These are phyloP conservation scores for Persicaria tinctoria DNA, from an alignment of 148 eudicot species.

Conservation along the genomic window DNA sequence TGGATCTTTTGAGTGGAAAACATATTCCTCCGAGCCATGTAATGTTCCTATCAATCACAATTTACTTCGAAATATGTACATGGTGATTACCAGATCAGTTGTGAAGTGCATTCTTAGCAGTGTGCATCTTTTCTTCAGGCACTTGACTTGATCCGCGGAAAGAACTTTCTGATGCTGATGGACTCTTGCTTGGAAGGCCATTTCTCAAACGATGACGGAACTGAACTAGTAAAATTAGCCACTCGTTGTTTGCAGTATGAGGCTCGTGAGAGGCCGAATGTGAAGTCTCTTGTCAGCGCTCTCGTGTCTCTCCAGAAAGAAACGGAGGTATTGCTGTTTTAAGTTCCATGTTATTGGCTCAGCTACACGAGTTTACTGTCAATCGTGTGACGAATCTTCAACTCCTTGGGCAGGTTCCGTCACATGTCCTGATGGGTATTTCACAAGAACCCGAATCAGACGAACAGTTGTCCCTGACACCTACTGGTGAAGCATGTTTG, in stretches of 20 bases:
- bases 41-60: slow-evolving; percentile 9
- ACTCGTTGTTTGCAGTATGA: slow-evolving; percentile 72
- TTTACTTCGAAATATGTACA: neutral
- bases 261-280: slow-evolving; percentile 72
- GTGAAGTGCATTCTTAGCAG: neutral
- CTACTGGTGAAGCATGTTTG: slow-evolving; percentile 62
- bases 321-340: slow-evolving; percentile 33
- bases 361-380: neutral
- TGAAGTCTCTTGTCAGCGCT: slow-evolving; percentile 50
- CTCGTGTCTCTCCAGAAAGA: slow-evolving; percentile 62
- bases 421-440: slow-evolving; percentile 48
- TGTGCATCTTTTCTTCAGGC: slow-evolving; percentile 32
- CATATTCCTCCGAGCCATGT: slow-evolving; percentile 82
- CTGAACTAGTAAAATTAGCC: slow-evolving; percentile 59
- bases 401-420: slow-evolving; percentile 44
- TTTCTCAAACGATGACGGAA: slow-evolving; percentile 60
- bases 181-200: slow-evolving; percentile 78
- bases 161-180: slow-evolving; percentile 58
- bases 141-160: slow-evolving; percentile 62
- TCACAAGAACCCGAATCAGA: slow-evolving; percentile 27
- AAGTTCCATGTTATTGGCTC: neutral
- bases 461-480: slow-evolving; percentile 32
- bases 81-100: neutral
- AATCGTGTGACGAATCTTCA: neutral
- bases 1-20: slow-evolving; percentile 73